A percentile compares a stretch with the other conserved stretches of the same genome.
These are phyloP conservation scores for Fraxinus sp. DNA, from an alignment of 305 asterid genomes.

Conservation along the genomic window DNA sequence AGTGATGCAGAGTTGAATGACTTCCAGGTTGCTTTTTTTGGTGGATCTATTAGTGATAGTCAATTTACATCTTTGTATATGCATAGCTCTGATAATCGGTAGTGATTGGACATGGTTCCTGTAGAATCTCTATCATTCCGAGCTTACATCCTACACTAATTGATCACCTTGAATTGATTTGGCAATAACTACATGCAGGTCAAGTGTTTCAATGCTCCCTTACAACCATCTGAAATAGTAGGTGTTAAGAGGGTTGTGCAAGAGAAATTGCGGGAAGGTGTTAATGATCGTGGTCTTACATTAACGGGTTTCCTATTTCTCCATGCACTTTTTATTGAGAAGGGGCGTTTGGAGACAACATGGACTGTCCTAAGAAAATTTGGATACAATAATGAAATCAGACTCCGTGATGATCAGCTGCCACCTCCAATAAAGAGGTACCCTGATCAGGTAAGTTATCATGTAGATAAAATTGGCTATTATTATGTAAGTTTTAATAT, in stretches of 20 bases:
- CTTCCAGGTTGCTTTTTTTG: slow-evolving; percentile 64
- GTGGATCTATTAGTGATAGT: slow-evolving; percentile 9
- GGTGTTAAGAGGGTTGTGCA: slow-evolving; percentile 98
- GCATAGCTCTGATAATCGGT: slow-evolving; percentile 11
- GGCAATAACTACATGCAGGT: slow-evolving; percentile 49
- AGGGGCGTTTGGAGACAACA: slow-evolving; percentile 96
- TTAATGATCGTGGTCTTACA: slow-evolving; percentile 87
- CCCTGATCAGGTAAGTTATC: slow-evolving; percentile 76
- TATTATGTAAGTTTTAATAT: background rate
- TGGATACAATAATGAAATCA: slow-evolving; percentile 91
- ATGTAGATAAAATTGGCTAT: slow-evolving; percentile 5
- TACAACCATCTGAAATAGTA: slow-evolving; percentile 90
- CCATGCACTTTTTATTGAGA: slow-evolving; percentile 96
- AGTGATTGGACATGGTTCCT: background rate
- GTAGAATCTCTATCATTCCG: background rate
- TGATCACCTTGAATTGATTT: slow-evolving; percentile 25
- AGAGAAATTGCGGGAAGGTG: slow-evolving; percentile 91
- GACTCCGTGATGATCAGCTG: slow-evolving; percentile 83
- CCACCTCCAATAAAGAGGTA: slow-evolving; percentile 76
- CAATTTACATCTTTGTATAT: slow-evolving; percentile 10
- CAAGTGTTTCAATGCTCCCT: slow-evolving; percentile 95
- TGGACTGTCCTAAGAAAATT: slow-evolving; percentile 98
- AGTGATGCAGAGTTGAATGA: slow-evolving; percentile 92
- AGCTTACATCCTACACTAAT: slow-evolving; percentile 14
- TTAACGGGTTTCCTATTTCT: slow-evolving; percentile 95